Evolutionary conservation across 2,329 filamentous ascomycete genomes (phyloP).

Genomic region (Epichloe baconii): DNA sequence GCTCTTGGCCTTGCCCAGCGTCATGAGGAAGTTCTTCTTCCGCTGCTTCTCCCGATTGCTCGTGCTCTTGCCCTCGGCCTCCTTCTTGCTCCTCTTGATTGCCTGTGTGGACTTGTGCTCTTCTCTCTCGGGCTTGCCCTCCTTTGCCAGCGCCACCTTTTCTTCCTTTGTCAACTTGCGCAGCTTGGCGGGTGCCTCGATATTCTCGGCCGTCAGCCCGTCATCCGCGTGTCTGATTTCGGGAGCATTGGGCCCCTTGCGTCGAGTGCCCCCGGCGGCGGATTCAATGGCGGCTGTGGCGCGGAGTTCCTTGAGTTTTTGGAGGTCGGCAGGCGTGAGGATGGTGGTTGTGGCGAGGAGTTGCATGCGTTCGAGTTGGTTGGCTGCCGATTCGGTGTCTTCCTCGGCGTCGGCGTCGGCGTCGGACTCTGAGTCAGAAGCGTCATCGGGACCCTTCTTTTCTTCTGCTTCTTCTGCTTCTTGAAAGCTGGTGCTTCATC

Average conservation of each 20-base stretch:
- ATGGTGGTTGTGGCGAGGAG: slow-evolving; percentile 87
- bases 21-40: slow-evolving; percentile 99
- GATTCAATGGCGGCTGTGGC: slow-evolving; percentile 59
- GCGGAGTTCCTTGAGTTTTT: slow-evolving; percentile 82
- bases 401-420: slow-evolving; percentile 20
- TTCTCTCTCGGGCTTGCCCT: slow-evolving; percentile 62
- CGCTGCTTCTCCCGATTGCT: slow-evolving; percentile 95
- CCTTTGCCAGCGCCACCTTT: slow-evolving; percentile 67
- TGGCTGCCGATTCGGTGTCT: slow-evolving; percentile 28
- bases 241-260: slow-evolving; percentile 34
- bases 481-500: slow-evolving; percentile 55
- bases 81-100: slow-evolving; percentile 75
- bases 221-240: slow-evolving; percentile 64
- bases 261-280: slow-evolving; percentile 30
- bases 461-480: slow-evolving; percentile 26
- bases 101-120: slow-evolving; percentile 82
- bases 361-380: slow-evolving; percentile 39
- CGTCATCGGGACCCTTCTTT: not conserved
- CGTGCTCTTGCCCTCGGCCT: slow-evolving; percentile 80
- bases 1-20: slow-evolving; percentile 83
- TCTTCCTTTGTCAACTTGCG: slow-evolving; percentile 85
- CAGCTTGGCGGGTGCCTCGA: slow-evolving; percentile 72
- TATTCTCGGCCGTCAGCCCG: slow-evolving; percentile 78
- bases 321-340: slow-evolving; percentile 89
- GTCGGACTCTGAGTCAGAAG: slow-evolving; percentile 2